Conservation (phyloP, 1,284 basidiomycete genomes). For the Ganoderma leucocontextum region DNA sequence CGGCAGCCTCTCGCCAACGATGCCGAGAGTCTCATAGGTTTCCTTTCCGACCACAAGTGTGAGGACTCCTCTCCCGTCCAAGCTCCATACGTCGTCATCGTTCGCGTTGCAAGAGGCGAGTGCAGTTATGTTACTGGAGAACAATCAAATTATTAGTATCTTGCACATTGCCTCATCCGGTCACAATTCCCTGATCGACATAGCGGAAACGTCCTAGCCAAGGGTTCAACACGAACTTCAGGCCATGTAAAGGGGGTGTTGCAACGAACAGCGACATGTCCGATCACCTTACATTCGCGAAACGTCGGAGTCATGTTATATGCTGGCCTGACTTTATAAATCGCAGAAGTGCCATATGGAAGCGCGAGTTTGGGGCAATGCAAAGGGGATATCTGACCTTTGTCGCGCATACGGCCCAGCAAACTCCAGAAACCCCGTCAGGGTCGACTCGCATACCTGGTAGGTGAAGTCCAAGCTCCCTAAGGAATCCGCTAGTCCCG, state of each 20-base stretch:
- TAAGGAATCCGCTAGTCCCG: slow-evolving; percentile 47
- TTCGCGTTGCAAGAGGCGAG: slow-evolving; percentile 43
- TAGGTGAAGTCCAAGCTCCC: slow-evolving; percentile 51
- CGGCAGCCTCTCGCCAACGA: slow-evolving; percentile 59
- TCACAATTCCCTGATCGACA: too few species aligned
- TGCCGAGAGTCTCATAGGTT: slow-evolving; percentile 64
- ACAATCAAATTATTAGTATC: too few species aligned
- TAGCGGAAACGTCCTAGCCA: too few species aligned
- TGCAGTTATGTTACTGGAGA: slow-evolving; percentile 28
- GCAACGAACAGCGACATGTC: too few species aligned
- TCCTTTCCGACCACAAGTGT: slow-evolving; percentile 61
- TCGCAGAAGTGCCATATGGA: not conserved
- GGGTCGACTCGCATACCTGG: slow-evolving; percentile 47
- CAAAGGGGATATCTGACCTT: slow-evolving; percentile 21
- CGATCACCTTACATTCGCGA: not conserved
- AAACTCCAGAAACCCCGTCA: slow-evolving; percentile 52
- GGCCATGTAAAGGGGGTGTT: too few species aligned
- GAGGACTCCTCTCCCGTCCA: slow-evolving; percentile 64
- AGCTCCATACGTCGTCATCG: slow-evolving; percentile 66
- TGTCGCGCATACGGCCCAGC: slow-evolving; percentile 34
- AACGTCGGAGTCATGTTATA: not conserved
- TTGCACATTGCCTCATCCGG: too few species aligned
- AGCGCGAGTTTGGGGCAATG: not conserved
- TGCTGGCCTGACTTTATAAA: not conserved
- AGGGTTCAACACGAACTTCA: too few species aligned